A percentile compares a stretch with the other conserved stretches of the same genome.
phyloP scores from a whole-genome alignment of 2,329 filamentous ascomycete genomes.

The Corynespora cassiicola region DNA sequence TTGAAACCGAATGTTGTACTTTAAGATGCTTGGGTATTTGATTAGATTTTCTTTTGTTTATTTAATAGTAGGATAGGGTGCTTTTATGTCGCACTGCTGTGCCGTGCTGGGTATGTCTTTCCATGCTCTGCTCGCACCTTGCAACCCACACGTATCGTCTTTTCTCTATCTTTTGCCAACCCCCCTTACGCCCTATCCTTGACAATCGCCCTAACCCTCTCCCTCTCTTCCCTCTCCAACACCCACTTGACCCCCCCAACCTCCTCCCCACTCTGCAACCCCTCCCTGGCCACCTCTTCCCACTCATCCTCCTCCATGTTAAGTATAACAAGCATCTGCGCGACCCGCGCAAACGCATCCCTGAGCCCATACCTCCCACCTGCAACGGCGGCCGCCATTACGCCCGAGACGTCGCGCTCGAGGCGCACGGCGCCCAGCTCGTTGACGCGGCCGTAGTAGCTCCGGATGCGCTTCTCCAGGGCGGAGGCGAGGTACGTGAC shows the following conservation, averaged over 20 bases:
- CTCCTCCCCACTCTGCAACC: too few relatives aligned
- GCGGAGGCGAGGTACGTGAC: conserved; percentile 76
- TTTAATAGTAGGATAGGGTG: too few relatives aligned
- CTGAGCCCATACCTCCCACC: conserved; percentile 78
- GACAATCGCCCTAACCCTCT: conserved; percentile 74
- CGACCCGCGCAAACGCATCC: conserved; percentile 77
- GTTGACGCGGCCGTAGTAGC: conserved; percentile 78
- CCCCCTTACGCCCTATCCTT: too few relatives aligned
- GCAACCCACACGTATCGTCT: background rate
- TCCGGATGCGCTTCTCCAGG: conserved; percentile 87
- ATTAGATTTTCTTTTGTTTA: too few relatives aligned
- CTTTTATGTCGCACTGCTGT: too few relatives aligned
- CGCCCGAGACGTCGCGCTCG: conserved; percentile 81
- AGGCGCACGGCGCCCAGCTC: conserved; percentile 82
- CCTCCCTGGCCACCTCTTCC: conserved; percentile 77
- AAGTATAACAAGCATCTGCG: conserved; percentile 83
- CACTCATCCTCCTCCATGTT: conserved; percentile 98
- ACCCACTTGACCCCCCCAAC: conserved; percentile 72
- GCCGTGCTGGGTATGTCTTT: too few relatives aligned
- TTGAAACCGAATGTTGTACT: too few relatives aligned
- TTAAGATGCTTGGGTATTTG: too few relatives aligned
- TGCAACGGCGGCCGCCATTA: conserved; percentile 69
- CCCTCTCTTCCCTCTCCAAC: conserved; percentile 75
- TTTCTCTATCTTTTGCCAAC: too few relatives aligned
- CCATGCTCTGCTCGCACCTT: too few relatives aligned